Conservation (phyloP, 1,284 basidiomycete genomes). For the Bondarzewia mesenterica region DNA sequence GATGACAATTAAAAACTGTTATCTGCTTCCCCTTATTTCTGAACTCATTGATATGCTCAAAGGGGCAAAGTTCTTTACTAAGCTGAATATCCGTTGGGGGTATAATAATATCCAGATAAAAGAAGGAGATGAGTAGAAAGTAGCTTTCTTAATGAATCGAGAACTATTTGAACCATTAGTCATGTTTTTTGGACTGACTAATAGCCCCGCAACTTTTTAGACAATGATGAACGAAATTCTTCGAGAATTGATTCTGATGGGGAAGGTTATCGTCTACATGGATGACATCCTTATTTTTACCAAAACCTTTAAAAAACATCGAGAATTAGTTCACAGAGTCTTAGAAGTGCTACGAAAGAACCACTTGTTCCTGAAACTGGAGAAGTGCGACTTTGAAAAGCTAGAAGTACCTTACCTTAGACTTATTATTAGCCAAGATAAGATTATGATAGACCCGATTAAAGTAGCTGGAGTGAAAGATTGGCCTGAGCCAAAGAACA, state of each 20-base stretch:
- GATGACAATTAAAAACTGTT: not conserved
- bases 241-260: no score
- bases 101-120: no score
- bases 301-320: not conserved
- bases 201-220: no score
- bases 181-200: no score
- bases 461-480: not conserved
- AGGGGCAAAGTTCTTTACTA: not conserved
- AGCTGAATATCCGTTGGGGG: not conserved
- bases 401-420: not conserved
- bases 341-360: not conserved
- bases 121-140: no score
- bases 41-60: not conserved
- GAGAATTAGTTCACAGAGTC: not conserved
- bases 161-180: no score
- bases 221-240: no score
- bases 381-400: not conserved
- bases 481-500: not conserved
- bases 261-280: no score
- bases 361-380: not conserved
- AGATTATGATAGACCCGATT: not conserved
- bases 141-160: no score
- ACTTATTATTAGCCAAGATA: not conserved
- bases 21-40: not conserved
- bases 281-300: not conserved